Evolutionary conservation across 179 eudicot species (phyloP), one percentile per base, ranked within the genome.

Genomic region (Beta lomatogona): DNA sequence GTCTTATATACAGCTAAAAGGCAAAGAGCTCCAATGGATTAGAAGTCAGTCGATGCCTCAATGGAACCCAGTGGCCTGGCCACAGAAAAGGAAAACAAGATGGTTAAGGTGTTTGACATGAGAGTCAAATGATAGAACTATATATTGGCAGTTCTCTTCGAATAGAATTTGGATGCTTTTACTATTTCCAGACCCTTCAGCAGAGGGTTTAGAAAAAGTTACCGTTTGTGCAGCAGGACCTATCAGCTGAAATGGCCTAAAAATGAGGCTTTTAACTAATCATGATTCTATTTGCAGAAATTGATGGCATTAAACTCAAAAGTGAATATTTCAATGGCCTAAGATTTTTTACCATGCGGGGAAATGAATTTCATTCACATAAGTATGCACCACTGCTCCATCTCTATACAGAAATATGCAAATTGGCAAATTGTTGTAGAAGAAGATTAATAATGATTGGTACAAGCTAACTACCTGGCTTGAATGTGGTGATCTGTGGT

Each of bases 381-480:
- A 25, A 25, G 28, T 1, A 25, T 25, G 1, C 13, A 66, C n/a
- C 7, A 15, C 19, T 77, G 11, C 6, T 11, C 25, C 74, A 67
- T 78, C 71, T 50, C 28, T 65, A 66, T 16, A 73, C 66, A 63
- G 18, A 63, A 80, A 57, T 10, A 45, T 15, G 69, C 50, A 31
- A 45, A 63, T 61, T 53, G 59, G 6, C 9, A 71, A 15, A 8
- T n/a, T 2, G 61, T 28, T 9, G 25, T 22, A 63, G 66, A 41
- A 68, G 14, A 44, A 31, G 22, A 50, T 45, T 31, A 14, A 31
- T 5, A 54, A 75, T 44, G 44, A 74, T 12, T 12, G 28, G 19
- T 10, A 55, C 59, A 7, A 3, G 55, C 64, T 41, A 77, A 81
- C 4, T 73, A 85, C 87, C 87, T 85, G 86, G 77, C 71, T 67